phyloP scores from a whole-genome alignment of 2,329 filamentous ascomycete genomes.

The Mollisiaceae sp. region DNA sequence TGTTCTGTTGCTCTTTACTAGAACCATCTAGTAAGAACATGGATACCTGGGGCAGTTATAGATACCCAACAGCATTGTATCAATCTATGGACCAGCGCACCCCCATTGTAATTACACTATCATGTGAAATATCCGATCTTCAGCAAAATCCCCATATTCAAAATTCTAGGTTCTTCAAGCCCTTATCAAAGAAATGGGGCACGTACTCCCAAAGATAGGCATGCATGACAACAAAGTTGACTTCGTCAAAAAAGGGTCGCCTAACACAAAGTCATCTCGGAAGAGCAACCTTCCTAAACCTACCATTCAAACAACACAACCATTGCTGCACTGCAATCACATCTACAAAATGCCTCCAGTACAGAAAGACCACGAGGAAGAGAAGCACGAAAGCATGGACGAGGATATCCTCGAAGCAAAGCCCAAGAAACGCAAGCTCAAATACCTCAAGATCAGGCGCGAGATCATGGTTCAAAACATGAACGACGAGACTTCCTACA shows the following conservation, averaged over 20 bases:
- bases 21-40: background rate
- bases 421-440: background rate
- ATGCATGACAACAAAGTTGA: background rate
- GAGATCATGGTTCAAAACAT: background rate
- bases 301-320: background rate
- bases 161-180: background rate
- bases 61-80: background rate
- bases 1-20: background rate
- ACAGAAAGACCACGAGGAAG: background rate
- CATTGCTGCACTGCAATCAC: background rate
- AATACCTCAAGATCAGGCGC: background rate
- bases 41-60: background rate
- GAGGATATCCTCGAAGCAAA: background rate
- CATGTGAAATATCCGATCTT: background rate
- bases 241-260: background rate
- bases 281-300: background rate
- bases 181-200: background rate
- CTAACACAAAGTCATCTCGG: background rate
- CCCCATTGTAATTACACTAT: background rate
- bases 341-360: background rate
- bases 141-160: background rate
- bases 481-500: constrained; percentile 1
- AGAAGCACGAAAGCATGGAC: background rate
- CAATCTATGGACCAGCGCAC: background rate
- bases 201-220: background rate